These are phyloP conservation scores for Pyrenula aspistea DNA, from an alignment of 495 filamentous ascomycete genomes.

Conservation along the genomic window DNA sequence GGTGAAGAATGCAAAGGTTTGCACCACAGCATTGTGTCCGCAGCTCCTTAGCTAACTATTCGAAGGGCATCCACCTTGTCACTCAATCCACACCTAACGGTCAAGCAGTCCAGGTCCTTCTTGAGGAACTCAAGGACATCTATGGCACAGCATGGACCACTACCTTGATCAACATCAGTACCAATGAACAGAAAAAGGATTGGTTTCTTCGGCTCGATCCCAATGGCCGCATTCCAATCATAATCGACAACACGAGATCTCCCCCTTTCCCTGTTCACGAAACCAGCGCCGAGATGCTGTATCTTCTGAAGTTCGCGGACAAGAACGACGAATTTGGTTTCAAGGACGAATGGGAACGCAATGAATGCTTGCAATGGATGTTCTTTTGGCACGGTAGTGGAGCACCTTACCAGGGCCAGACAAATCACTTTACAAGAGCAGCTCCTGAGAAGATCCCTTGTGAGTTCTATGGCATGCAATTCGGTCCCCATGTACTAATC, in stretches of 20 bases:
- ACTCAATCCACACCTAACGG: slow-evolving; percentile 16
- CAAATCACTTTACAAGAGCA: slow-evolving; percentile 16
- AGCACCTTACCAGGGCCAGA: slow-evolving; percentile 17
- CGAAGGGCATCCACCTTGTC: slow-evolving; percentile 17
- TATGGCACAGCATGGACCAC: slow-evolving; percentile 42
- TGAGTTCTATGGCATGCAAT: no score
- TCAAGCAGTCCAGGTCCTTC: slow-evolving; percentile 20
- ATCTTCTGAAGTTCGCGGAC: slow-evolving; percentile 35
- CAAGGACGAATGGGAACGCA: slow-evolving; percentile 16
- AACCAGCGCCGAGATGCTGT: slow-evolving; percentile 38
- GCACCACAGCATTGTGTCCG: background rate
- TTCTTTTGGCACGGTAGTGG: slow-evolving; percentile 27
- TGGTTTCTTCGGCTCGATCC: slow-evolving; percentile 44
- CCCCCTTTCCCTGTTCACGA: slow-evolving; percentile 42
- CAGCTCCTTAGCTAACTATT: background rate
- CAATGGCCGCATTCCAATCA: slow-evolving; percentile 37
- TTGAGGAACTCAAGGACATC: slow-evolving; percentile 21
- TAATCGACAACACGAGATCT: slow-evolving; percentile 35
- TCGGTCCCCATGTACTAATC: no score
- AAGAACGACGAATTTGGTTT: slow-evolving; percentile 28
- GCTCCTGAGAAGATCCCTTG: background rate
- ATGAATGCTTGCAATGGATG: slow-evolving; percentile 14
- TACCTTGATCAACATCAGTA: slow-evolving; percentile 38
- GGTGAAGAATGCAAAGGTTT: slow-evolving; percentile 19
- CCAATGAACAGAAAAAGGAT: slow-evolving; percentile 46